Evolutionary conservation across 768 basidiomycete species (phyloP).

Genomic region (Mycena venus): DNA sequence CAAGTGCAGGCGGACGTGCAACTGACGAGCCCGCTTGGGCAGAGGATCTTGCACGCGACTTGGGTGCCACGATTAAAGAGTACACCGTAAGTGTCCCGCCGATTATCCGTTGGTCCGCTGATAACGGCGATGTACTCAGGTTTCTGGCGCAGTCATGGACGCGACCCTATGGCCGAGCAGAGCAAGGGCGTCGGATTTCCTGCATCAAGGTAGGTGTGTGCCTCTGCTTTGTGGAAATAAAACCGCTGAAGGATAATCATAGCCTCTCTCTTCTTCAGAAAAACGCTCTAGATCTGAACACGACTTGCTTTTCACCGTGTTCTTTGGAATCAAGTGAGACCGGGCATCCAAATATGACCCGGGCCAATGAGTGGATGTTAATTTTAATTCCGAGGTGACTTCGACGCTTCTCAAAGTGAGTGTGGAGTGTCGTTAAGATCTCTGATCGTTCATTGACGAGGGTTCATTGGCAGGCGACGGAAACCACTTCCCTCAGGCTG

Average conservation of each 20-base stretch:
- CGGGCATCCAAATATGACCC: too few relatives aligned
- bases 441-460: not conserved
- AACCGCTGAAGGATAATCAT: not conserved
- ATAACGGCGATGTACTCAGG: constrained; percentile 36
- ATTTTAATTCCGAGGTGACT: constrained; percentile 44
- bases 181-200: constrained; percentile 59
- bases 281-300: constrained; percentile 57
- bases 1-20: constrained; percentile 63
- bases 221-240: not conserved
- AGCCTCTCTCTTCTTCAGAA: constrained; percentile 63
- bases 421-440: constrained; percentile 34
- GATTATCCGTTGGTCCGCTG: too few relatives aligned
- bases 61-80: constrained; percentile 60
- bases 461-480: constrained; percentile 56
- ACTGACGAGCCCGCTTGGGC: constrained; percentile 68
- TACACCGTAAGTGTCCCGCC: constrained; percentile 61
- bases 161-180: constrained; percentile 66
- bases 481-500: constrained; percentile 61
- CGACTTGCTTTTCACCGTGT: constrained; percentile 64
- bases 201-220: constrained; percentile 58
- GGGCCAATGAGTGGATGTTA: not conserved
- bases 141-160: constrained; percentile 62
- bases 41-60: constrained; percentile 59
- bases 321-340: constrained; percentile 69
- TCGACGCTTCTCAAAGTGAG: constrained; percentile 53